Base-by-base conservation (phyloP, 106 monocot genomes). In the Dendrobium nobile region DNA sequence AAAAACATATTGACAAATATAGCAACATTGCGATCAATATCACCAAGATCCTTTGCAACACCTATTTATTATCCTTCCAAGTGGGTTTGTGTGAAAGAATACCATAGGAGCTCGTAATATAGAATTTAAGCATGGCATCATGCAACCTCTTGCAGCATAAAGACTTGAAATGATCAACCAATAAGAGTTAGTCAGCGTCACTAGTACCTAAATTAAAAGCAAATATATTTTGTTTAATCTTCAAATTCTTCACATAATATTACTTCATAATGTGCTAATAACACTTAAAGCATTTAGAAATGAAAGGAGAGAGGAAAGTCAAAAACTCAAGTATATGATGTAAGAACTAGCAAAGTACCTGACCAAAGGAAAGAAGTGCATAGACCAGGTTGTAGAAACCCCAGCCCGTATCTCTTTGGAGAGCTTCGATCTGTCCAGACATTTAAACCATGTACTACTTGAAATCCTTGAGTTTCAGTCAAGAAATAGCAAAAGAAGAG, bases 21-120 rank as follows among this genome's bases (percentile, higher is more conserved):
- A 59, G 99, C 99, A 42, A 99, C 91, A 82, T 80, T 93, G 27
- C 95, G 86, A 83, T 99, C 99, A 75, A 99, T 90, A 82, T 99
- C 99, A 47, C 99, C 89, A 22, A 95, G 77, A 87, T 99, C 99
- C 80, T 99, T 99, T 47, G 99, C 93, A 82, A 99, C n/a, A 99
- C 78, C 99, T 84, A 77, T 99, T 99, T 31, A 99, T 99, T 79
- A 99, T 88, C 56, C 99, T 82, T 72, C 99, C 99, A 84, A 99
- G 87, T 79, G 99, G 99, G 81, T 99, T 99, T 26, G 99, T 99
- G 75, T 99, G 99, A 85, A 99, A 99, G 82, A 95, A 99, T 61
- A 95, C 78, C 93, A 99, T 99, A 42, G 99, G 99, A 78, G 91
- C 95, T 82, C 93, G 89, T 82, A 99, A 86, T 84, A 99, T 91